These are phyloP conservation scores for Pholiota molesta DNA, from an alignment of 768 basidiomycete genomes.

Conservation along the genomic window DNA sequence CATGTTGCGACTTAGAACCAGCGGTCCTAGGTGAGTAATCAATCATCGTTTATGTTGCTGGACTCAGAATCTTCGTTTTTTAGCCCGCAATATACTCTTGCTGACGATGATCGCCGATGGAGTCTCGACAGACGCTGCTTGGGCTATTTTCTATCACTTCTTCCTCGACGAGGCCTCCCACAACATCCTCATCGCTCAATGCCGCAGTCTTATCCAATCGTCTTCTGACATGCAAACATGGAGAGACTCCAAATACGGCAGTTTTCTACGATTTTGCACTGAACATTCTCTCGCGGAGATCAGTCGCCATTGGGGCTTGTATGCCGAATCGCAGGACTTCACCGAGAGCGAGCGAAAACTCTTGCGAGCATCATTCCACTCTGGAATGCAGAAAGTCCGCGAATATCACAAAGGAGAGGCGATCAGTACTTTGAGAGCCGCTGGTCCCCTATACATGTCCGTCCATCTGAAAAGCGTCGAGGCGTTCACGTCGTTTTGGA, in stretches of 20 bases:
- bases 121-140: constrained; percentile 28
- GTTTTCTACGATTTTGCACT: constrained; percentile 40
- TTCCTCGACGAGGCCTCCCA: constrained; percentile 41
- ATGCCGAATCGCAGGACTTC: constrained; percentile 31
- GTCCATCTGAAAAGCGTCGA: not conserved
- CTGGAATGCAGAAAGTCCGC: constrained; percentile 21
- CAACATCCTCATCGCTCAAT: constrained; percentile 38
- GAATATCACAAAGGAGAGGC: constrained; percentile 1
- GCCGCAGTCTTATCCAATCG: constrained; percentile 36
- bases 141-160: constrained; percentile 54
- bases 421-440: constrained; percentile 30
- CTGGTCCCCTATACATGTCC: constrained; percentile 36
- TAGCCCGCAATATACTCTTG: constrained; percentile 53
- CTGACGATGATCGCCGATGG: constrained; percentile 44
- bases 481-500: constrained; percentile 38
- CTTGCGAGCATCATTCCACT: constrained; percentile 24
- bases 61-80: too few relatives aligned
- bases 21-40: constrained; percentile 41
- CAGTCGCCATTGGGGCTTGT: constrained; percentile 43
- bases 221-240: constrained; percentile 38
- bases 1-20: constrained; percentile 54
- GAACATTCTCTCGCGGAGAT: constrained; percentile 39
- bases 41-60: not conserved
- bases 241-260: constrained; percentile 40
- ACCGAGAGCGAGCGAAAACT: constrained; percentile 22